Conservation (phyloP, 2,329 filamentous ascomycete genomes). For the Shiraia sp. region DNA sequence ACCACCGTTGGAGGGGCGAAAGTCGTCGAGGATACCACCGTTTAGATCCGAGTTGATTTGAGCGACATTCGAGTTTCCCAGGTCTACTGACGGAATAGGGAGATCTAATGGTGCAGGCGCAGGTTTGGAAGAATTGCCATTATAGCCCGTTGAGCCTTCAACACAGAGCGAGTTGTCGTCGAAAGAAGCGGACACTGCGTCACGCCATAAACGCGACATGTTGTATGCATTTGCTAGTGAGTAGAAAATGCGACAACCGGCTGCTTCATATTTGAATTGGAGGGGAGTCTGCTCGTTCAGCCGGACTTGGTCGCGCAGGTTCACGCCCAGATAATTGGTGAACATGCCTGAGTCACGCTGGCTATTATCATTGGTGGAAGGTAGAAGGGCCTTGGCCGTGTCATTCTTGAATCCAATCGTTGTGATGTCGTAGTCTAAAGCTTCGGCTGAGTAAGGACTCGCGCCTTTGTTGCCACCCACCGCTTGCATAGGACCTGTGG, state of each 20-base stretch:
- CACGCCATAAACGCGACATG: constrained; percentile 37
- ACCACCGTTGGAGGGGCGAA: no score
- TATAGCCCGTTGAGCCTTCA: constrained; percentile 25
- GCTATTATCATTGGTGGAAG: no score
- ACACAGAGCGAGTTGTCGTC: constrained; percentile 33
- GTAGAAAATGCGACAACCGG: constrained; percentile 43
- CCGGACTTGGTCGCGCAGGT: constrained; percentile 40
- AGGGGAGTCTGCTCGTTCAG: constrained; percentile 28
- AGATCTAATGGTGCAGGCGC: no score
- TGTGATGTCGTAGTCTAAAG: constrained; percentile 37
- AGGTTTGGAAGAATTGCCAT: no score
- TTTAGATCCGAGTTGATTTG: no score
- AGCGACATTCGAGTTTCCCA: no score
- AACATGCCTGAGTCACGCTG: constrained; percentile 20
- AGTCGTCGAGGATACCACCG: no score
- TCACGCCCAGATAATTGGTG: constrained; percentile 23
- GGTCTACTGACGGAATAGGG: no score
- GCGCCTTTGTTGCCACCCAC: constrained; percentile 61
- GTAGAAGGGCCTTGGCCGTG: not conserved
- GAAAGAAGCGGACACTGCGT: constrained; percentile 35
- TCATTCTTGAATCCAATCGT: constrained; percentile 8
- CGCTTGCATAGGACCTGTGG: constrained; percentile 40
- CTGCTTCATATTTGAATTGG: constrained; percentile 39
- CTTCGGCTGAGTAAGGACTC: constrained; percentile 38
- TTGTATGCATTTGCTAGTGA: constrained; percentile 38